These are phyloP conservation scores for Hanseniaspora lachancei DNA, from an alignment of 805 yeast genomes.

Conservation along the genomic window DNA sequence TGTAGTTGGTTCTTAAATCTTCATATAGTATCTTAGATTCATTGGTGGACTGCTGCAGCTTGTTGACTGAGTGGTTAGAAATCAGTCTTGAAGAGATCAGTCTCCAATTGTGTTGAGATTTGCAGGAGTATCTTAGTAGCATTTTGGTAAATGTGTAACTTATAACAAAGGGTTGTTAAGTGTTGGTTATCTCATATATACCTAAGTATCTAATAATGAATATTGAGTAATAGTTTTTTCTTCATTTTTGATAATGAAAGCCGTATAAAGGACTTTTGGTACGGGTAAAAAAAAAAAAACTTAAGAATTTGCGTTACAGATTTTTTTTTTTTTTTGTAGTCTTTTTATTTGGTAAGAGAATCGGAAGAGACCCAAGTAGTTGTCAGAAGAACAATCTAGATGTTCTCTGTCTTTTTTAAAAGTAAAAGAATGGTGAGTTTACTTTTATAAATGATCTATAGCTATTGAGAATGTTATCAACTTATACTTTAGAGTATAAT, in stretches of 20 bases:
- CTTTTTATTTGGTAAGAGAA: no score
- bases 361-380: no score
- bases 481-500: no score
- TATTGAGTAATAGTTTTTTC: not conserved
- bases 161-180: not conserved
- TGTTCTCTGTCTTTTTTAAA: no score
- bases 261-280: not conserved
- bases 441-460: no score
- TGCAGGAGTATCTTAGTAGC: not conserved
- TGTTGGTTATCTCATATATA: not conserved
- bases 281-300: not conserved
- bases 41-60: not conserved
- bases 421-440: no score
- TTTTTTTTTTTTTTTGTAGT: no score
- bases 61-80: not conserved
- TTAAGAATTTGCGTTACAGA: no score
- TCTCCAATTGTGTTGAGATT: not conserved
- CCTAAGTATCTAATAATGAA: not conserved
- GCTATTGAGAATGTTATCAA: no score
- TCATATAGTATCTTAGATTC: constrained; percentile 5
- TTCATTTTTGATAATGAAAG: not conserved
- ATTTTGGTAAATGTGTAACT: not conserved
- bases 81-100: not conserved
- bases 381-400: no score
- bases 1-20: constrained; percentile 7